phyloP scores from a whole-genome alignment of 1,284 basidiomycete species.

The Stygiomarasmius scandens region DNA sequence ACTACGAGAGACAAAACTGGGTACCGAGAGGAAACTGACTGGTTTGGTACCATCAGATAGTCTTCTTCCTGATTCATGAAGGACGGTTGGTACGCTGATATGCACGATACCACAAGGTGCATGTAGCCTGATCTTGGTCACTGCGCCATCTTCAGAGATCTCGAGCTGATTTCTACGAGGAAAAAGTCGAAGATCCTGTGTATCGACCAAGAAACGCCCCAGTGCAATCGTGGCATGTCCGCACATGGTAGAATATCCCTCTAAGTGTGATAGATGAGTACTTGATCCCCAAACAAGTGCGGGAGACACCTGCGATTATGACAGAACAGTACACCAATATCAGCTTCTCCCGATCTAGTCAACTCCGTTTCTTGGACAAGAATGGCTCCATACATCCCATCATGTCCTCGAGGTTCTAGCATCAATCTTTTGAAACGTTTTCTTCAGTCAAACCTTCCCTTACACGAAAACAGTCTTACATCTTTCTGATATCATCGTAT shows the following conservation, averaged over 20 bases:
- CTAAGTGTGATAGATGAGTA: conserved; percentile 22
- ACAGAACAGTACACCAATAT: conserved; percentile 48
- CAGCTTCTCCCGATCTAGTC: conserved; percentile 37
- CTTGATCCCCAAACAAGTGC: not conserved
- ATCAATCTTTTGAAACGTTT: conserved; percentile 32
- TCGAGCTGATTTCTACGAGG: conserved; percentile 19
- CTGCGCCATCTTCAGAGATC: conserved; percentile 18
- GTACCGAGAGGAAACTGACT: conserved; percentile 39
- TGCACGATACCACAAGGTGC: conserved; percentile 43
- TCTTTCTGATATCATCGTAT: conserved; percentile 34
- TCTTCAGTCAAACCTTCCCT: not conserved
- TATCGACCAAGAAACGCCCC: conserved; percentile 45
- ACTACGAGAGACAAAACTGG: conserved; percentile 34
- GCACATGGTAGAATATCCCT: conserved; percentile 52
- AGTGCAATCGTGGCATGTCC: conserved; percentile 51
- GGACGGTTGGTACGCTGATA: conserved; percentile 32
- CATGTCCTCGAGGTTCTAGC: conserved; percentile 46
- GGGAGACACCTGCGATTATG: conserved; percentile 44
- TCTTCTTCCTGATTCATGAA: conserved; percentile 8
- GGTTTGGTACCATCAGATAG: conserved; percentile 31
- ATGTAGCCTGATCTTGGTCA: conserved; percentile 34
- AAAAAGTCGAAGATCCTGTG: conserved; percentile 33
- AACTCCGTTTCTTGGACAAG: conserved; percentile 41
- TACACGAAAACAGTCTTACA: conserved; percentile 19
- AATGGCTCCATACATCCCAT: conserved; percentile 51